Evolutionary conservation across 1,139 yeast species (phyloP), one percentile per base, ranked within the genome.

Genomic region (Geotrichum citri-aurantii): DNA sequence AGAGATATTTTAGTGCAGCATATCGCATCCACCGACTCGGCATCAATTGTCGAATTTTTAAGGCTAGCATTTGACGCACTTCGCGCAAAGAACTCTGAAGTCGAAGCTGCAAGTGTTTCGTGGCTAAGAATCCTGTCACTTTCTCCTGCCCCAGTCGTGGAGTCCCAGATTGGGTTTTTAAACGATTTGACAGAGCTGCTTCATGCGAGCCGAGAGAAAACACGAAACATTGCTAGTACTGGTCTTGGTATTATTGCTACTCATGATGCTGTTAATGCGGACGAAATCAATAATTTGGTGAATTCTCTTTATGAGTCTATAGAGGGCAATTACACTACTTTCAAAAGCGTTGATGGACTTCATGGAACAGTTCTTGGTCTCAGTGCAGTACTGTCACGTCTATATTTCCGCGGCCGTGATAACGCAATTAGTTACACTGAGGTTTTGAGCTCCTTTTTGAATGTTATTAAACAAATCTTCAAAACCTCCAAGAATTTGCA

Each of bases 201-300:
- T 21, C 68, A 66, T n/a, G 64, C 66, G 8, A 61, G 65, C 17
- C 68, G 67, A 68, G 68, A 57, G 62, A 64, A 19, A 64, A 68
- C 48, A 46, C 73, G 57, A 56, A 68, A 54, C 48, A 59, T 77
- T 69, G 73, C 76, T 2, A 79, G 87, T 4, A 78, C 76, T 57
- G 69, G 79, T 0, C 65, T 83, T 31, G 92, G 88, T 33, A 79
- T 86, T 3, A 71, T 87, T 52, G 79, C 58, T 0, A 78, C 87
- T 55, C 81, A 82, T 63, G 77, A 77, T 1, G 55, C 59, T 0
- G 68, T 66, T 5, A 31, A 72, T 1, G 66, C 65, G 26, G 64
- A 59, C 0, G 44, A 56, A 0, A 57, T 74, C 0, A 37, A 46
- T 0, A 29, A 56, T 0, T 31, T 67, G 1, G 49, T 71, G 1